Percentiles rank a stretch among this genome's conserved stretches.
phyloP scores from a whole-genome alignment of 2,329 filamentous ascomycete genomes.

The Aspergillus versicolor region DNA sequence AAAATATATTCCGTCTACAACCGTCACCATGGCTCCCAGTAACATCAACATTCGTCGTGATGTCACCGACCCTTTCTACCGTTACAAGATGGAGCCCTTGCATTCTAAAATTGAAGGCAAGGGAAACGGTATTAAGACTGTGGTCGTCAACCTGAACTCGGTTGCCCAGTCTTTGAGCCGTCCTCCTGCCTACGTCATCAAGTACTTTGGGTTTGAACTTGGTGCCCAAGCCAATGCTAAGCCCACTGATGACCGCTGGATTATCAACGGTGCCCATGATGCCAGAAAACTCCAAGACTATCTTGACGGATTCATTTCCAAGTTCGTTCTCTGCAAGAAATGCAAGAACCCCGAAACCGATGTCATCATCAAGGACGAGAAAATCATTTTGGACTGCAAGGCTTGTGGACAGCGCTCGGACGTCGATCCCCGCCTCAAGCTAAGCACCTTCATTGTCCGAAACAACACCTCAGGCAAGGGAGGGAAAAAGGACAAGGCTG shows the following conservation, averaged over 20 bases:
- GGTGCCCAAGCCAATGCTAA: conserved; percentile 98
- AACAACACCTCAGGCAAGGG: conserved; percentile 81
- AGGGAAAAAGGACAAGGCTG: conserved; percentile 93
- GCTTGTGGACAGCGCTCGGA: conserved; percentile 92
- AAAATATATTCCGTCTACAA: conserved; percentile 25
- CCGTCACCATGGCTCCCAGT: conserved; percentile 71
- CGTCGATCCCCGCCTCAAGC: conserved; percentile 90
- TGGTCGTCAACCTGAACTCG: conserved; percentile 94
- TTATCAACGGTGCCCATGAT: conserved; percentile 98
- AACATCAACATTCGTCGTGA: conserved; percentile 98
- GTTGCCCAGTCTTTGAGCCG: conserved; percentile 90
- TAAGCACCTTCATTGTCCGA: conserved; percentile 96
- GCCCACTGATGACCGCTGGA: conserved; percentile 97
- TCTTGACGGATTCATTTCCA: conserved; percentile 96
- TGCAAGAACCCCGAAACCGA: conserved; percentile 99
- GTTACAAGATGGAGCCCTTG: conserved; percentile 99
- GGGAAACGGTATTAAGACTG: conserved; percentile 99
- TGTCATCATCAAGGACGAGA: conserved; percentile 88
- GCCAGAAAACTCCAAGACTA: conserved; percentile 95
- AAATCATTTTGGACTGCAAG: conserved; percentile 95
- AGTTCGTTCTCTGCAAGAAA: conserved; percentile 98
- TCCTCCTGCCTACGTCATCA: conserved; percentile 93
- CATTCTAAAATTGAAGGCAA: conserved; percentile 99
- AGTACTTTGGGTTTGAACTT: conserved; percentile 99
- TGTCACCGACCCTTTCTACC: conserved; percentile 98